Conservation (phyloP, 75 land plant genomes). For the Azolla pinnata region DNA sequence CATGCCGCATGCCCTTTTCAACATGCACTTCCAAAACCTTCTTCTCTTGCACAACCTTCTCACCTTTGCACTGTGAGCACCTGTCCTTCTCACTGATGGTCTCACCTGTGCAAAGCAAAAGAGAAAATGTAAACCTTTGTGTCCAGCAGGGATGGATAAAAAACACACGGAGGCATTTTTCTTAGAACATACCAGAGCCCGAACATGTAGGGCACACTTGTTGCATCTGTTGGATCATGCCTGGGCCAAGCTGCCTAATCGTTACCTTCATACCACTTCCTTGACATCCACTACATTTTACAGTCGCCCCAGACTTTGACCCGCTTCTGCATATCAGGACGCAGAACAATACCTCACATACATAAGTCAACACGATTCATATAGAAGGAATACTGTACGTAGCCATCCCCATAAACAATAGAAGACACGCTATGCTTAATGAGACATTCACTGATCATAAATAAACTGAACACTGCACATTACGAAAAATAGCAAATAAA, state of each 20-base stretch:
- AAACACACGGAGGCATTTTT: neutral
- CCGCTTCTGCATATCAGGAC: conserved; percentile 47
- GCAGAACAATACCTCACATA: neutral
- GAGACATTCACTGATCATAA: too few species aligned
- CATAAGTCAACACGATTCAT: neutral
- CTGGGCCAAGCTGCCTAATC: conserved; percentile 65
- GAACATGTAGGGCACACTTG: conserved; percentile 69
- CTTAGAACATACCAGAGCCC: conserved; percentile 53
- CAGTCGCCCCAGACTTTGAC: conserved; percentile 69
- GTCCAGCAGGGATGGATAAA: neutral
- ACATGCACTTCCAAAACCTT: conserved; percentile 70
- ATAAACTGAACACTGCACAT: too few species aligned
- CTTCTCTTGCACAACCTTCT: conserved; percentile 84
- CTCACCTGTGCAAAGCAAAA: conserved; percentile 36
- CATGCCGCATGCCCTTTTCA: conserved; percentile 91
- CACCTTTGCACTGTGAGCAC: conserved; percentile 77
- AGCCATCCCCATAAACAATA: neutral
- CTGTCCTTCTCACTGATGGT: conserved; percentile 69
- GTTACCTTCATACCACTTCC: conserved; percentile 68
- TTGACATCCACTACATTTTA: conserved; percentile 61
- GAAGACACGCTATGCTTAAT: too few species aligned
- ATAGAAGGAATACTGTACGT: neutral
- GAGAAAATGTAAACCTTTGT: neutral
- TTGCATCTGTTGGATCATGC: conserved; percentile 92
- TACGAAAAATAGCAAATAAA: neutral